Evolutionary conservation across 169 alveolate genomes (phyloP).

Genomic region (Eimeria praecox): DNA sequence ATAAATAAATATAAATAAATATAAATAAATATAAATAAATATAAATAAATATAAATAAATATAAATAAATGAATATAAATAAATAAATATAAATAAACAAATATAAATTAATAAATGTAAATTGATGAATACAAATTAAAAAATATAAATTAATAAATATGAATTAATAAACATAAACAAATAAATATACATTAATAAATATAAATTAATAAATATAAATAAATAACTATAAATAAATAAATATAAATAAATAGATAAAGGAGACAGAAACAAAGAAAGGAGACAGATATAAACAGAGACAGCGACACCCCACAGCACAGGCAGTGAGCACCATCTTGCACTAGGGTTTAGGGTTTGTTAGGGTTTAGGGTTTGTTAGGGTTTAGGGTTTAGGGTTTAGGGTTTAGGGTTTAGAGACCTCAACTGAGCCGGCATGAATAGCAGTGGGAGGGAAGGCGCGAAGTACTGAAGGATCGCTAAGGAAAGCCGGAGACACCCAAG

Average conservation of each 20-base stretch:
- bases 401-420: constrained; percentile 64
- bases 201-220: background rate
- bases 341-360: background rate
- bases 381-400: constrained; percentile 53
- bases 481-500: constrained; percentile 75
- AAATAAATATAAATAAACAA: background rate
- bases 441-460: constrained; percentile 29
- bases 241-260: background rate
- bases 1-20: background rate
- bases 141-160: background rate
- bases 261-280: background rate
- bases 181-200: background rate
- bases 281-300: background rate
- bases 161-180: background rate
- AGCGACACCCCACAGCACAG: too few species aligned
- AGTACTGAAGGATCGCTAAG: constrained; percentile 41
- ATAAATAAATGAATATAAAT: background rate
- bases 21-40: background rate
- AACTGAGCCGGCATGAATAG: constrained; percentile 52
- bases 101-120: background rate
- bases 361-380: background rate
- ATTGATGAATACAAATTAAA: background rate
- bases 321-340: too few species aligned
- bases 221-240: background rate
- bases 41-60: background rate